phyloP scores from a whole-genome alignment of 306 rosid species.

The Quercus aquifolioides region DNA sequence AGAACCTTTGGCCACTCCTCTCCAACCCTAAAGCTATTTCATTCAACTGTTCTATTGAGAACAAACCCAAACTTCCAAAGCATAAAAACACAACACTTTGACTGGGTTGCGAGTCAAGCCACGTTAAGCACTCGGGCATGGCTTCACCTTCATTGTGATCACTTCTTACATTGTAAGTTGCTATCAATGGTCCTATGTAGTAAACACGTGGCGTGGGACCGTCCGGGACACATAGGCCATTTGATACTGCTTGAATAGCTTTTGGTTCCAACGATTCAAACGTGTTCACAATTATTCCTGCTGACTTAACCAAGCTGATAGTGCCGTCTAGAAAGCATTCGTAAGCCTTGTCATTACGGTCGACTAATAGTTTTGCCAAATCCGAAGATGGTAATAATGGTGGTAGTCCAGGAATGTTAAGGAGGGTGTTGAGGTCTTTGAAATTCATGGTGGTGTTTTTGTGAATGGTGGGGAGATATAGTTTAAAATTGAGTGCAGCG shows the following conservation, averaged over 20 bases:
- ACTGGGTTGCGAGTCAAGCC: slow-evolving; percentile 55
- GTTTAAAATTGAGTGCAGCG: not conserved
- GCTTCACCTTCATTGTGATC: not conserved
- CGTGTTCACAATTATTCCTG: slow-evolving; percentile 39
- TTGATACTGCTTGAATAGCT: slow-evolving; percentile 15
- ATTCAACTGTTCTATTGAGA: too few relatives aligned
- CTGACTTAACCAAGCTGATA: slow-evolving; percentile 2
- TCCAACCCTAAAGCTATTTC: too few relatives aligned
- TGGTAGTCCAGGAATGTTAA: slow-evolving; percentile 32
- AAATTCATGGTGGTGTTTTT: slow-evolving; percentile 3
- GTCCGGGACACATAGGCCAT: slow-evolving; percentile 31
- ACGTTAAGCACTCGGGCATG: slow-evolving; percentile 29
- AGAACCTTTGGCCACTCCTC: too few relatives aligned
- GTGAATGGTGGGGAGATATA: slow-evolving; percentile 18
- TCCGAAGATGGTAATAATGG: not conserved
- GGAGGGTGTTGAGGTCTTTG: slow-evolving; percentile 1
- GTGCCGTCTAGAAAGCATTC: not conserved
- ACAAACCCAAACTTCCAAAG: too few relatives aligned
- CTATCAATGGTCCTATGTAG: slow-evolving; percentile 45
- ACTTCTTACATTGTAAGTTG: not conserved
- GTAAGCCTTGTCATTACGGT: slow-evolving; percentile 23
- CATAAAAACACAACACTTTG: slow-evolving; percentile 39
- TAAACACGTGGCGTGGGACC: slow-evolving; percentile 22
- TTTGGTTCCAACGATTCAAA: slow-evolving; percentile 37
- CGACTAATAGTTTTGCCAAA: slow-evolving; percentile 22